Evolutionary conservation across 257 asterid genomes (phyloP), one percentile per base, ranked within the genome.

Genomic region (Nicotiana sylvestris): DNA sequence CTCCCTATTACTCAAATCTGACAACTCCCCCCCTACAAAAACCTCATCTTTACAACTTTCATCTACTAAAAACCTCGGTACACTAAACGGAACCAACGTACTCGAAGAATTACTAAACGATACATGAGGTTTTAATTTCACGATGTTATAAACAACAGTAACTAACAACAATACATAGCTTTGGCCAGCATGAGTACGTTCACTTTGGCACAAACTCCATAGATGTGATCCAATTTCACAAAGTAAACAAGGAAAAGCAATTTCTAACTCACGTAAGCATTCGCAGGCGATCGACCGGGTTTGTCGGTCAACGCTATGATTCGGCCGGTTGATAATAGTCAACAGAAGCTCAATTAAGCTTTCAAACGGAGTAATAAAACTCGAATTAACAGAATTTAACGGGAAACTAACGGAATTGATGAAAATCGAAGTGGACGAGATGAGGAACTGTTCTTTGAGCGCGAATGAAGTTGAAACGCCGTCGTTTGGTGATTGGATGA

Each of bases 111-210:
- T 92, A 86, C 88, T 80, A 76, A 92, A 83, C 43, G 93, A 87
- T 57, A 86, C 86, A 78, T 86, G 88, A 33, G 88, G 83, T 84
- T 88, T 92, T 76, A 88, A 82, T 86, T 74, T 86, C 56, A 91
- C 97, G 39, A 93, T 84, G 82, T 88, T 91, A 56, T 82, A 83
- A 10, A 93, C 61, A 7, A 90, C 77, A 46, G 92, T 88, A 76
- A 93, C 90, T 65, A 96, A 80, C 64, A 96, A 66, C 82, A 96
- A 86, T 57, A 90, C 87, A 65, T 94, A 96, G 83, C 92, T 83
- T 66, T 96, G 99, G 15, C 91, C 83, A 12, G 92, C 97, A 81
- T 94, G 99, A 4, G 99, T 96, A 37, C 99, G 89, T 92, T 96
- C 98, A 83, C 85, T 91, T 66, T 92, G 97, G 80, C 97, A 90